Evolutionary conservation across 371 early-diverging fungal genomes (phyloP).

Genomic region (Lichtheimia ornata): DNA sequence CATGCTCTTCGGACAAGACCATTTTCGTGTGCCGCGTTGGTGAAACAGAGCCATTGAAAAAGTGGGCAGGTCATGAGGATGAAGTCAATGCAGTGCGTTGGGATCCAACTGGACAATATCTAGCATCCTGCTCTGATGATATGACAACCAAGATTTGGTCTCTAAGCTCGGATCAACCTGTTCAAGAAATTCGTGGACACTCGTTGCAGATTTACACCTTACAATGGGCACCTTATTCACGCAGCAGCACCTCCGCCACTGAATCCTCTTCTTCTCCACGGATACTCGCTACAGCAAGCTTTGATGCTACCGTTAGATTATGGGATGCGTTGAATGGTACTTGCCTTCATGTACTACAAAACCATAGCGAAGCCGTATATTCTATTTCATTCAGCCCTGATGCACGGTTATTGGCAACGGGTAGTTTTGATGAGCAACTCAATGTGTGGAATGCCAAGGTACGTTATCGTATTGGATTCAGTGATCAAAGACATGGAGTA

Average conservation of each 20-base stretch:
- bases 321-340: slow-evolving; percentile 84
- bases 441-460: slow-evolving; percentile 83
- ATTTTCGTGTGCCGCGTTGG: slow-evolving; percentile 84
- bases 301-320: slow-evolving; percentile 86
- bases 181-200: slow-evolving; percentile 73
- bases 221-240: slow-evolving; percentile 67
- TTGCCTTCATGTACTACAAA: slow-evolving; percentile 73
- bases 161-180: slow-evolving; percentile 39
- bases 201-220: slow-evolving; percentile 77
- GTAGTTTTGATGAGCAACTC: slow-evolving; percentile 83
- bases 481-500: background rate
- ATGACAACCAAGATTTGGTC: slow-evolving; percentile 74
- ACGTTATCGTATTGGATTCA: background rate
- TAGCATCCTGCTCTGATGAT: slow-evolving; percentile 95
- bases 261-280: slow-evolving; percentile 31
- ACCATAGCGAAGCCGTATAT: slow-evolving; percentile 83
- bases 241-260: background rate
- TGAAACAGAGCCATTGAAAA: slow-evolving; percentile 61
- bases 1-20: slow-evolving; percentile 82
- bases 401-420: slow-evolving; percentile 81
- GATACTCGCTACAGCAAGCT: slow-evolving; percentile 81
- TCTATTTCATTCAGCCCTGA: slow-evolving; percentile 87
- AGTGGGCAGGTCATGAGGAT: slow-evolving; percentile 79
- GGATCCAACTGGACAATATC: slow-evolving; percentile 79
- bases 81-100: slow-evolving; percentile 91